Evolutionary conservation across 2,329 filamentous ascomycete species (phyloP).

Genomic region (Cladorrhinum sp.): DNA sequence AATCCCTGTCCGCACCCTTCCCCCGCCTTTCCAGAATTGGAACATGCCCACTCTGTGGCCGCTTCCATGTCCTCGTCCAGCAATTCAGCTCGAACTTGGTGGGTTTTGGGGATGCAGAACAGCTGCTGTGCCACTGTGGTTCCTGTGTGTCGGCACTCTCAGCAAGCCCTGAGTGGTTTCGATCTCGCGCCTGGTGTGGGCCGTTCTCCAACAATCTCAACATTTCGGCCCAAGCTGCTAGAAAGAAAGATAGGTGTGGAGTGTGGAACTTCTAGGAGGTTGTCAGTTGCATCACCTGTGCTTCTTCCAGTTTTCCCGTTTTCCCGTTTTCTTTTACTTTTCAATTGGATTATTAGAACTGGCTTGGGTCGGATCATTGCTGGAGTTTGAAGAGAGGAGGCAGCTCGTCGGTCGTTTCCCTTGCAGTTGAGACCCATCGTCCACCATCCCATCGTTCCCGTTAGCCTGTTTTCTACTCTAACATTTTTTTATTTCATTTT

Average conservation of each 20-base stretch:
- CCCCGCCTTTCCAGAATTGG: slow-evolving; percentile 1
- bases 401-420: slow-evolving; percentile 20
- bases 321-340: neutral
- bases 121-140: neutral
- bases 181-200: slow-evolving; percentile 13
- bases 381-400: neutral
- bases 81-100: too few relatives aligned
- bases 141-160: neutral
- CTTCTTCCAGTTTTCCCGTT: too few relatives aligned
- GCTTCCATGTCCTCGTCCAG: neutral
- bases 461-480: neutral
- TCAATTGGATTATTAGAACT: neutral
- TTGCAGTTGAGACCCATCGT: neutral
- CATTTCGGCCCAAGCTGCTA: slow-evolving; percentile 24
- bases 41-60: neutral
- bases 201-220: slow-evolving; percentile 24
- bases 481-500: neutral
- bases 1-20: neutral
- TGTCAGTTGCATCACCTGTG: neutral
- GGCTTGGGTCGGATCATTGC: neutral
- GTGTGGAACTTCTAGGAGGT: slow-evolving; percentile 16
- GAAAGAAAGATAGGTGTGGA: slow-evolving; percentile 5
- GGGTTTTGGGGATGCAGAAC: neutral
- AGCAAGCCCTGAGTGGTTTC: neutral
- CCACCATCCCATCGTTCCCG: neutral